Evolutionary conservation across 2,329 filamentous ascomycete genomes (phyloP).

Genomic region (Cladosporium sp.): DNA sequence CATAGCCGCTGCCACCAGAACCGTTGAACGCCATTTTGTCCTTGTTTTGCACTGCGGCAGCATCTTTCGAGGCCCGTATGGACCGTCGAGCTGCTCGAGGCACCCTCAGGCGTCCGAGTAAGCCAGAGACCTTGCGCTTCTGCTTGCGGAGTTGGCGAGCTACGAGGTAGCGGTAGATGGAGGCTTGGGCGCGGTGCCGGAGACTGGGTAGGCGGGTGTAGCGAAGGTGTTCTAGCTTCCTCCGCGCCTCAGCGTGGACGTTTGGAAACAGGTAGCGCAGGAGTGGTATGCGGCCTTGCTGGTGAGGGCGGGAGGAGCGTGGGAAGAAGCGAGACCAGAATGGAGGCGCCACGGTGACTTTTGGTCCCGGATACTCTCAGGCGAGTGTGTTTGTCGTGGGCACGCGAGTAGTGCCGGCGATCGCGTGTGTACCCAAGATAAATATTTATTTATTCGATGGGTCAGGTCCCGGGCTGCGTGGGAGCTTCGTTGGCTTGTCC

Average conservation of each 20-base stretch:
- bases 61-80: slow-evolving; percentile 31
- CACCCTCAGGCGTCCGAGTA: slow-evolving; percentile 22
- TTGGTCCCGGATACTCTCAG: not conserved
- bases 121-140: slow-evolving; percentile 43
- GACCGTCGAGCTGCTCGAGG: slow-evolving; percentile 8
- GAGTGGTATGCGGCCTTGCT: slow-evolving; percentile 32
- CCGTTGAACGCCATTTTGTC: slow-evolving; percentile 30
- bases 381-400: not conserved
- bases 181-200: slow-evolving; percentile 67
- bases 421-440: not conserved
- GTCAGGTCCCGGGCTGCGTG: not conserved
- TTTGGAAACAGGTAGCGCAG: slow-evolving; percentile 67
- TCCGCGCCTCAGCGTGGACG: slow-evolving; percentile 59
- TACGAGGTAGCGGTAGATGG: slow-evolving; percentile 57
- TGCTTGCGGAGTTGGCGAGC: slow-evolving; percentile 28
- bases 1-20: slow-evolving; percentile 3
- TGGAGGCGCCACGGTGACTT: slow-evolving; percentile 24
- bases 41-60: slow-evolving; percentile 21
- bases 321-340: slow-evolving; percentile 24
- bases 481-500: not conserved
- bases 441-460: not conserved
- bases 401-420: not conserved
- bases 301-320: slow-evolving; percentile 8
- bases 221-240: slow-evolving; percentile 65
- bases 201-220: slow-evolving; percentile 70